Percentiles rank a stretch among this genome's conserved stretches.
Conservation (phyloP, 768 basidiomycete species). For the Lactarius quietus region DNA sequence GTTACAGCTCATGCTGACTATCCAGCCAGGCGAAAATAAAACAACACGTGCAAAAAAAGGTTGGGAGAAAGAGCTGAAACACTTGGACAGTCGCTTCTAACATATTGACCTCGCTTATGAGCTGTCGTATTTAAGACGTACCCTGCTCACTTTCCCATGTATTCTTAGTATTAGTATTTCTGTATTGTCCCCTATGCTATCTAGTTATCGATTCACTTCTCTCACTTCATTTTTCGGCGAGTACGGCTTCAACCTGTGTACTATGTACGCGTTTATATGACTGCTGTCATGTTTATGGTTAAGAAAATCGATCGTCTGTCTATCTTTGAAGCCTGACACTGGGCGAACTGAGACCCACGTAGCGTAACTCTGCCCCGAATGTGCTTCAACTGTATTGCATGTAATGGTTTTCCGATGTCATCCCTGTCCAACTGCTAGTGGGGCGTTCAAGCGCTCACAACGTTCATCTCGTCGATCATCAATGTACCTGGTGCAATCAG, state of each 20-base stretch:
- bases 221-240: not conserved
- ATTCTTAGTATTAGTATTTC: not conserved
- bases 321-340: not conserved
- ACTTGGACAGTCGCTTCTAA: not conserved
- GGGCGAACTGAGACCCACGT: too few species aligned
- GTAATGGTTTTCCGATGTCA: too few species aligned
- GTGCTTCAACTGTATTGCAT: too few species aligned
- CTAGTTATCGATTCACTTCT: not conserved
- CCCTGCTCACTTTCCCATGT: not conserved
- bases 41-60: conserved; percentile 30
- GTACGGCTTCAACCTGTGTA: not conserved
- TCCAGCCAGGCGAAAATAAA: conserved; percentile 31
- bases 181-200: conserved; percentile 13
- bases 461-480: too few species aligned
- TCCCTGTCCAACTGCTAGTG: too few species aligned
- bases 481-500: too few species aligned
- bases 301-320: not conserved
- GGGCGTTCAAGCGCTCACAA: too few species aligned
- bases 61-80: conserved; percentile 12
- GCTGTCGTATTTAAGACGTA: conserved; percentile 10
- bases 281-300: not conserved
- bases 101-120: not conserved
- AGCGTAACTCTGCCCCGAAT: too few species aligned
- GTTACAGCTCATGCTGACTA: not conserved
- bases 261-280: too few species aligned